Evolutionary conservation across 495 filamentous ascomycete species (phyloP).

Genomic region (Staphylotrichum tortipilum): DNA sequence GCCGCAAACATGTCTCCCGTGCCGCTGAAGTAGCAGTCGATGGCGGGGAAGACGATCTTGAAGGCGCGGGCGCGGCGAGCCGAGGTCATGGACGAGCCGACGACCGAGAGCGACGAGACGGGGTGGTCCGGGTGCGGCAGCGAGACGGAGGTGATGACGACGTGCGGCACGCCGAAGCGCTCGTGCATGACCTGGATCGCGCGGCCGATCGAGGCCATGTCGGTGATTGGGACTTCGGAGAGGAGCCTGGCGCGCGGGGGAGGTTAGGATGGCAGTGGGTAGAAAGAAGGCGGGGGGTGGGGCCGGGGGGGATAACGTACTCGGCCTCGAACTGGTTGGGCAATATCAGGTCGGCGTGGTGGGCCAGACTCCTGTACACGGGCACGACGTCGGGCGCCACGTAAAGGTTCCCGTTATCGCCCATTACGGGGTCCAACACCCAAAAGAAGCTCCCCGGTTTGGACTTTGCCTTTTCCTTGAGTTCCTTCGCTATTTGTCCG

Average conservation of each 20-base stretch:
- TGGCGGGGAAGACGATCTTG: slow-evolving; percentile 71
- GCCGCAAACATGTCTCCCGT: slow-evolving; percentile 99
- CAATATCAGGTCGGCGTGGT: slow-evolving; percentile 79
- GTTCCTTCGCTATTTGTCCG: slow-evolving; percentile 70
- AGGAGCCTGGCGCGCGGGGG: slow-evolving; percentile 49
- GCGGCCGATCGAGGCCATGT: slow-evolving; percentile 57
- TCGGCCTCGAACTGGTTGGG: slow-evolving; percentile 98
- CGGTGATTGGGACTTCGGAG: slow-evolving; percentile 73
- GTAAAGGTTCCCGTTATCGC: slow-evolving; percentile 85
- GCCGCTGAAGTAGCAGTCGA: slow-evolving; percentile 89
- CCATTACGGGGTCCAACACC: slow-evolving; percentile 98
- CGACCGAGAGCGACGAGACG: slow-evolving; percentile 54
- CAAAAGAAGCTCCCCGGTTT: slow-evolving; percentile 80
- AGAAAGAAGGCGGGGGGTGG: neutral
- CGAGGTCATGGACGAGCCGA: slow-evolving; percentile 66
- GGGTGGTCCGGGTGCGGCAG: slow-evolving; percentile 33
- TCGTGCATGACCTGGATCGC: slow-evolving; percentile 73
- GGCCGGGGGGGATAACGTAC: slow-evolving; percentile 43
- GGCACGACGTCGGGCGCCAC: slow-evolving; percentile 83
- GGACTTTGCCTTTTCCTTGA: slow-evolving; percentile 54
- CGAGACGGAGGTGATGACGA: slow-evolving; percentile 82
- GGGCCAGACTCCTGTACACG: slow-evolving; percentile 71
- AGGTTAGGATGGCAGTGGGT: neutral
- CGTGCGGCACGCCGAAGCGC: slow-evolving; percentile 70
- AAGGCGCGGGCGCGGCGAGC: slow-evolving; percentile 64